phyloP scores from a whole-genome alignment of 2,329 filamentous ascomycete genomes.

The Zymoseptoria brevis region DNA sequence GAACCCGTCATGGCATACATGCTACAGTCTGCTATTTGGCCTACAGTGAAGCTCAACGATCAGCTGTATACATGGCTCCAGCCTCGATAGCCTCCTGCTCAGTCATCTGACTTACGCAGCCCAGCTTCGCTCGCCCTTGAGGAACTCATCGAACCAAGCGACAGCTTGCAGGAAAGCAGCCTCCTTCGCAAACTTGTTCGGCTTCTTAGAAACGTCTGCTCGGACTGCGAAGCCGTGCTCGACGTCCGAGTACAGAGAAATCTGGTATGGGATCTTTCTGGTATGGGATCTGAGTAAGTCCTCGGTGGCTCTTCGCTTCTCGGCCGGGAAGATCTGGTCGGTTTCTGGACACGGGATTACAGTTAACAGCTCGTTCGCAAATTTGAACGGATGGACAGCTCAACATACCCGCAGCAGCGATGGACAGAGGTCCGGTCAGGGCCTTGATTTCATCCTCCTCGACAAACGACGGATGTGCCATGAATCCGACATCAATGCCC shows the following conservation, averaged over 20 bases:
- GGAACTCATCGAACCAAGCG: conserved; percentile 63
- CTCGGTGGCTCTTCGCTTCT: conserved; percentile 51
- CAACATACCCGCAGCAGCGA: conserved; percentile 51
- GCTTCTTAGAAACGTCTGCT: conserved; percentile 50
- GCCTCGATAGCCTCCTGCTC: background rate
- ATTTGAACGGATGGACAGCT: no score
- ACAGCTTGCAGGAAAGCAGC: conserved; percentile 72
- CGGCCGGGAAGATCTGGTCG: conserved; percentile 51
- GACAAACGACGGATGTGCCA: conserved; percentile 72
- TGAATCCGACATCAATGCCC: conserved; percentile 58
- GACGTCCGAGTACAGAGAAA: conserved; percentile 65
- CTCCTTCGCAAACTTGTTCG: conserved; percentile 65
- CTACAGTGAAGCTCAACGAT: background rate
- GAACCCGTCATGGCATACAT: background rate
- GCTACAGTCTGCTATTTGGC: background rate
- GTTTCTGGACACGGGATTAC: conserved; percentile 38
- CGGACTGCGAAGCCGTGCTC: conserved; percentile 69
- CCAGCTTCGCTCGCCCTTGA: conserved; percentile 32
- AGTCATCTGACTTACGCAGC: conserved; percentile 11
- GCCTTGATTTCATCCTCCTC: conserved; percentile 51
- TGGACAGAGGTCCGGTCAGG: conserved; percentile 50
- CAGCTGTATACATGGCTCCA: background rate
- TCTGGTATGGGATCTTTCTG: conserved; percentile 67
- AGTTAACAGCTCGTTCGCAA: background rate
- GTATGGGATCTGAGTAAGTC: conserved; percentile 55